Base-by-base conservation (phyloP, 129 eudicot species). In the Glebionis coronaria region DNA sequence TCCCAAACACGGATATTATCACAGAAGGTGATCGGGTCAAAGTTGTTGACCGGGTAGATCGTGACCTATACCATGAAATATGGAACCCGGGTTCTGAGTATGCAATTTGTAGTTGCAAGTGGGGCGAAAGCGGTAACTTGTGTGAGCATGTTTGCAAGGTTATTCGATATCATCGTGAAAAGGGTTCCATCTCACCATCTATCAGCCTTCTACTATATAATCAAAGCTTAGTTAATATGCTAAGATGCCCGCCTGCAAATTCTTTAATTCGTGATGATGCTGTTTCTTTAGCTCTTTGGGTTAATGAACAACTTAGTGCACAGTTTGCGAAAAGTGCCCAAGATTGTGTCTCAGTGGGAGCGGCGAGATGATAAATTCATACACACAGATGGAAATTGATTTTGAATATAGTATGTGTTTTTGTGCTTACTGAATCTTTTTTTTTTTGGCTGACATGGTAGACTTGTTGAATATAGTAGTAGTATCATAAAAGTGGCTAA, bases 181-280 rank as follows among this genome's bases (percentile, higher is more conserved):
- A 74, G 56, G 80, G 81, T 66, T 53, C 75, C 12, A 40, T 29
- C 18, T 38, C 53, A 21, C 77, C 86, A 2, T 90, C 97, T 51
- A 13, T 73, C 61, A 81, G 88, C 25, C 71, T 90, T 73, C 58
- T 49, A 21, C 90, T 77, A 66, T 90, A 70, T 56, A 75, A 79
- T 38, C 78, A 67, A 65, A 79, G 86, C 28, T 80, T 90, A 74
- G 74, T 77, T 65, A 69, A 83, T 10, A 63, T 90, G 79, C 78
- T 90, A 15, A 63, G 42, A 14, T 90, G 86, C 56, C 84, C 88
- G 15, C 96, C 83, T 5, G 76, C 78, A 56, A 92, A 86, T 83
- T 90, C 91, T 59, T 75, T 81, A 58, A 77, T 80, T 35, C 87
- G 97, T 56, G 97, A 90, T 68, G 84, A 86, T 70, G 90, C 90